A percentile compares a stretch with the other conserved stretches of the same genome.
Evolutionary conservation across 202 grass and related monocot genomes (phyloP).

Genomic region (Carex arenaria): DNA sequence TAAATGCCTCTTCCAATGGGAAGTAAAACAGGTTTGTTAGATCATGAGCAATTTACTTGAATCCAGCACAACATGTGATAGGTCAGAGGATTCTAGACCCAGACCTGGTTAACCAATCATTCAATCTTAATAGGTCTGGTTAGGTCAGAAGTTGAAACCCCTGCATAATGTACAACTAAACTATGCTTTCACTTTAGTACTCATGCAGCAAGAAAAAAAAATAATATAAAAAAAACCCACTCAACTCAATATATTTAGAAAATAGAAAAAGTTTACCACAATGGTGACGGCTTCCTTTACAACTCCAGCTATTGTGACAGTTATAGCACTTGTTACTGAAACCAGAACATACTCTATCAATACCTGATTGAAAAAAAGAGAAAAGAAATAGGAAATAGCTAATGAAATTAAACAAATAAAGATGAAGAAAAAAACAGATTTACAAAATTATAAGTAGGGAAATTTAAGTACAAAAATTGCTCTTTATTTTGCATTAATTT

Average conservation of each 20-base stretch:
- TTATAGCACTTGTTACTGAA: conserved; percentile 99
- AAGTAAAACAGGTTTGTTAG: background rate
- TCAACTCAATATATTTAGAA: background rate
- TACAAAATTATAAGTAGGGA: background rate
- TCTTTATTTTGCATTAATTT: background rate
- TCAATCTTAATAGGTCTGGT: background rate
- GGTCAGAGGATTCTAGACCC: background rate
- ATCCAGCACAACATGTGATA: background rate
- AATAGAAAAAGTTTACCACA: conserved; percentile 48
- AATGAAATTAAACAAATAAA: conserved; percentile 29
- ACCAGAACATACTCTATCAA: conserved; percentile 98
- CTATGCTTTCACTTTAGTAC: background rate
- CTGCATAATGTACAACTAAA: background rate
- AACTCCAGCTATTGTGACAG: conserved; percentile 97
- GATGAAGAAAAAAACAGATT: background rate
- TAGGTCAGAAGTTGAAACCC: background rate
- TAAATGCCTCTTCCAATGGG: no score
- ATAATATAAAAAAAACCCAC: background rate
- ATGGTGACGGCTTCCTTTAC: conserved; percentile 99
- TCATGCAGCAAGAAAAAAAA: background rate
- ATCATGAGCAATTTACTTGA: background rate
- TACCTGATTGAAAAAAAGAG: conserved; percentile 54
- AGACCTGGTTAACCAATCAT: background rate
- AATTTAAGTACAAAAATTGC: background rate
- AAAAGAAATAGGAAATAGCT: background rate